A percentile compares a stretch with the other conserved stretches of the same genome.
These are phyloP conservation scores for Panicum hallii DNA, from an alignment of 202 grass and related monocot genomes.

Conservation along the genomic window DNA sequence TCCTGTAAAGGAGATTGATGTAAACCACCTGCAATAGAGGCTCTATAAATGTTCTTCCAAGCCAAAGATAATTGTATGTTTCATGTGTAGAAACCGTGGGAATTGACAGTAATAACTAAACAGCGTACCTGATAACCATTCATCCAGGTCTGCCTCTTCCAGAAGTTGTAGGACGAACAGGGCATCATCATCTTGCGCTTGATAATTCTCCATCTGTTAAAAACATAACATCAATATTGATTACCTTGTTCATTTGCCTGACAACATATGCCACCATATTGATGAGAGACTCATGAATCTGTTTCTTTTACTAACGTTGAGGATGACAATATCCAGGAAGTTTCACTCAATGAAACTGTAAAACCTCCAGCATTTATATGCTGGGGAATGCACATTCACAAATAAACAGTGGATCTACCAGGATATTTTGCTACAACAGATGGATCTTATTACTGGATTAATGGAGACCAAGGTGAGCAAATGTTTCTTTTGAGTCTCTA, in stretches of 20 bases:
- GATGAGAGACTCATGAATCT: neutral
- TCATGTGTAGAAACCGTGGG: neutral
- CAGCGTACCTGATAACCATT: neutral
- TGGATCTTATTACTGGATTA: neutral
- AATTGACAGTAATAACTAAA: neutral
- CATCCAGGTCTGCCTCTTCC: conserved; percentile 16
- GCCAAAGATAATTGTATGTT: neutral
- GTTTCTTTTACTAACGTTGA: neutral
- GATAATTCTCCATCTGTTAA: neutral
- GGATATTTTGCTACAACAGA: neutral
- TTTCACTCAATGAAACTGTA: neutral
- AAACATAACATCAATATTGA: neutral
- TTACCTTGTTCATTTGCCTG: neutral
- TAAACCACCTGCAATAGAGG: conserved; percentile 25
- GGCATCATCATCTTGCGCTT: neutral
- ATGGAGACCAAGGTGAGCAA: neutral
- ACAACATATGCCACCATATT: neutral
- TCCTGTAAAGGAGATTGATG: neutral
- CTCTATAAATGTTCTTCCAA: conserved; percentile 17
- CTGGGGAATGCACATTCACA: neutral
- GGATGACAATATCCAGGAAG: neutral
- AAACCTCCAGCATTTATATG: neutral
- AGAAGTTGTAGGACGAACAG: neutral
- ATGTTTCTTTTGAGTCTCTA: neutral
- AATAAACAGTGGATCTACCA: neutral